phyloP scores from a whole-genome alignment of 2,329 filamentous ascomycete genomes.

The Tolypocladium ovalisporum region DNA sequence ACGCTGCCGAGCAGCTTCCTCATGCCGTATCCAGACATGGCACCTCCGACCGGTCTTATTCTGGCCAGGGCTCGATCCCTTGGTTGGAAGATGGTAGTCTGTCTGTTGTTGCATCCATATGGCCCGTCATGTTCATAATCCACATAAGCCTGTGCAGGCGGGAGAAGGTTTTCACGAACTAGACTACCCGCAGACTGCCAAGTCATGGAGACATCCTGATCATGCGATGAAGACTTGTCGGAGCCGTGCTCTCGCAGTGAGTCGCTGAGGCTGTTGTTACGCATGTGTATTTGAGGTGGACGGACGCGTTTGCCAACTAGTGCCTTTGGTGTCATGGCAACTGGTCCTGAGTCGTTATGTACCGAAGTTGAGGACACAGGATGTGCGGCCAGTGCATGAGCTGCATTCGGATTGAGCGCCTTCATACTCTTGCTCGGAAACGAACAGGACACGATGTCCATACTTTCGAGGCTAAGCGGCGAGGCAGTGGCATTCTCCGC shows the following conservation, averaged over 20 bases:
- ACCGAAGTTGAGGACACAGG: slow-evolving; percentile 42
- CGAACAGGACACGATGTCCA: slow-evolving; percentile 53
- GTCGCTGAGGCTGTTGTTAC: slow-evolving; percentile 80
- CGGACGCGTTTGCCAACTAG: slow-evolving; percentile 49
- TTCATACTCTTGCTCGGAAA: slow-evolving; percentile 44
- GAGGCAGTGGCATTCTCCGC: slow-evolving; percentile 23
- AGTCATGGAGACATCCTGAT: slow-evolving; percentile 47
- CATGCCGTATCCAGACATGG: slow-evolving; percentile 64
- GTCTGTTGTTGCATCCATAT: slow-evolving; percentile 30
- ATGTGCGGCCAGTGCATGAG: slow-evolving; percentile 39
- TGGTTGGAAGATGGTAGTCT: slow-evolving; percentile 42
- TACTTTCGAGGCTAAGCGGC: slow-evolving; percentile 46
- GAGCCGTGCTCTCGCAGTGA: slow-evolving; percentile 60
- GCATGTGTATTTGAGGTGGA: slow-evolving; percentile 56
- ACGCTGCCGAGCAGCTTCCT: slow-evolving; percentile 81
- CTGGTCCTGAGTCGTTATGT: slow-evolving; percentile 33
- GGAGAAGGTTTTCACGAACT: slow-evolving; percentile 75
- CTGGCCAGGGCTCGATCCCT: slow-evolving; percentile 29
- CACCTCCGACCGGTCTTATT: slow-evolving; percentile 38
- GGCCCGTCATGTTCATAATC: slow-evolving; percentile 48
- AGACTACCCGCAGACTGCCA: slow-evolving; percentile 70
- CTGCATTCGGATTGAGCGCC: slow-evolving; percentile 25
- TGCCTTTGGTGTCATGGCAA: slow-evolving; percentile 48
- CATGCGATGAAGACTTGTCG: slow-evolving; percentile 40
- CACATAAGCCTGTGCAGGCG: slow-evolving; percentile 73